Evolutionary conservation across 2,329 filamentous ascomycete species (phyloP), one percentile per base, ranked within the genome.

Genomic region (Talaromyces rugulosus): DNA sequence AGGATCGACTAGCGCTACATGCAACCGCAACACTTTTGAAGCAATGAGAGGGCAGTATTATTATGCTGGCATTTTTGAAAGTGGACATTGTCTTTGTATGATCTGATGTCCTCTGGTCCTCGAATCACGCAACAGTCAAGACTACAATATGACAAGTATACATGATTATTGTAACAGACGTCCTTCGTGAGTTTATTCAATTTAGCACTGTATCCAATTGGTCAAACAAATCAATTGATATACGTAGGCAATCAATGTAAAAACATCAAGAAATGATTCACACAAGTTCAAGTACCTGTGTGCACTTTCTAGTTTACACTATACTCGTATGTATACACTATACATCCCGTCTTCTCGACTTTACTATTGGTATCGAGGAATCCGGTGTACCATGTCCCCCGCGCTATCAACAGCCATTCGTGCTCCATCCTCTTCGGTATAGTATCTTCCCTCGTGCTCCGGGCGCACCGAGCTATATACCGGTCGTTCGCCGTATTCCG

Each of bases 401-500:
- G 66, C 63, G 4, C 68, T 71, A 33, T 76, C 74, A 30, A 74
- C 64, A 31, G 67, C 66, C 51, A 75, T 61, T 57, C 69, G 71
- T 34, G 69, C 67, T n/a, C 69, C 67, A 18, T 74, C 75, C 23
- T 74, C 71, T 42, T 66, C 70, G 33, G 74, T 73, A 65, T 75
- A 77, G 56, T 74, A 78, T 55, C 71, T 69, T 60, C 74, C 70
- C 40, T 75, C 74, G 40, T 53, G 61, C 34, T 62, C 61, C 9
- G 61, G 42, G 71, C 79, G 66, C 71, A 74, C 62, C 66, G 73
- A 53, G 18, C 30, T 65, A 78, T 81, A 68, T 68, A 80, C 66
- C 68, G 72, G 73, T 33, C 71, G 71, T 59, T 78, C 75, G 59
- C 74, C 72, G 69, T 86, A 86, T 59, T 85, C 83, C 55, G 80